A percentile compares a stretch with the other conserved stretches of the same genome.
Conservation (phyloP, 139 green algal genomes). For the Haematococcus sp. region DNA sequence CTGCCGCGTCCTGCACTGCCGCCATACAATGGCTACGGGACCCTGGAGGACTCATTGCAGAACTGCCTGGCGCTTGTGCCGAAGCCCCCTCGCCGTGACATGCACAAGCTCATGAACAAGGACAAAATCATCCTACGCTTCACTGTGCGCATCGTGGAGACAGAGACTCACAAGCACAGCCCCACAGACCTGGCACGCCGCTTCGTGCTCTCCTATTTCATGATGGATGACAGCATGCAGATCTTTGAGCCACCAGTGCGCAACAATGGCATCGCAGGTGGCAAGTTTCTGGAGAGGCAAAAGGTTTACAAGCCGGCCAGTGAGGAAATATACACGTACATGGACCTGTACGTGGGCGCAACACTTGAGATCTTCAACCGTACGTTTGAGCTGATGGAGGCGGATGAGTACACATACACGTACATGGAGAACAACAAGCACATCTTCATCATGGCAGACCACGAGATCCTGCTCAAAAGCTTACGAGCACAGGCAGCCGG, state of each 20-base stretch:
- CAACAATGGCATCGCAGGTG: conserved; percentile 83
- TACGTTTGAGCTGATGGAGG: conserved; percentile 77
- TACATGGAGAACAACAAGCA: conserved; percentile 89
- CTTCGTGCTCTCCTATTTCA: conserved; percentile 91
- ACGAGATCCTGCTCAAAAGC: conserved; percentile 42
- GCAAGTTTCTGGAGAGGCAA: conserved; percentile 88
- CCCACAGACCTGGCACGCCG: conserved; percentile 47
- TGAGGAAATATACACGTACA: conserved; percentile 70
- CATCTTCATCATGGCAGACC: conserved; percentile 73
- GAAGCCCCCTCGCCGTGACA: conserved; percentile 73
- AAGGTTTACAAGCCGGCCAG: conserved; percentile 23
- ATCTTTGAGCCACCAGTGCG: conserved; percentile 86
- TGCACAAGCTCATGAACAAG: conserved; percentile 89
- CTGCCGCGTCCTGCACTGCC: conserved; percentile 58
- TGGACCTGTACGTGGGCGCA: conserved; percentile 79
- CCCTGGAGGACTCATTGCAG: conserved; percentile 76
- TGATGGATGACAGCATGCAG: conserved; percentile 83
- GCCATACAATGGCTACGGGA: conserved; percentile 79
- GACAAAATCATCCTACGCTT: conserved; percentile 85
- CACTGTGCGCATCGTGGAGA: conserved; percentile 46
- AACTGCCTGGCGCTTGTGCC: conserved; percentile 83
- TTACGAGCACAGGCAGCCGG: conserved; percentile 48
- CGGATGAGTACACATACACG: conserved; percentile 84
- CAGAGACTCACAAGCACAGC: conserved; percentile 45
- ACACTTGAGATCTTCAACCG: conserved; percentile 69